Conservation (phyloP, 1,284 basidiomycete genomes). For the Wolfiporia cocos region DNA sequence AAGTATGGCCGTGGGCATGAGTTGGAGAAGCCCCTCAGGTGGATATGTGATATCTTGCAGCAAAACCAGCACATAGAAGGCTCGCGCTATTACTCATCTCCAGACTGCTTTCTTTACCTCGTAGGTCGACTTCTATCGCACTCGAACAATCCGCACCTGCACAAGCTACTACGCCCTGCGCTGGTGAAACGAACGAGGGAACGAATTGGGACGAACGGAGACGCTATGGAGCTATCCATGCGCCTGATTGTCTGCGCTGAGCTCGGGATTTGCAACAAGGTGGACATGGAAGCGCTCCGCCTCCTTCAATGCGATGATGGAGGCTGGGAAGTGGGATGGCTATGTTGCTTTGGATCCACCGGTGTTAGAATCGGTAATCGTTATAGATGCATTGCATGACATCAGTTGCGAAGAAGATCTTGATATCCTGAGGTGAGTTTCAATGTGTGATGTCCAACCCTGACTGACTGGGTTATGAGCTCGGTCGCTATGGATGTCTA, state of each 20-base stretch:
- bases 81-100: conserved; percentile 43
- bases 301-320: conserved; percentile 41
- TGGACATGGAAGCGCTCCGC: conserved; percentile 36
- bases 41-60: conserved; percentile 37
- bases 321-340: conserved; percentile 40
- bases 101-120: conserved; percentile 44
- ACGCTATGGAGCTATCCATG: conserved; percentile 39
- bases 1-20: conserved; percentile 37
- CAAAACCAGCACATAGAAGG: conserved; percentile 44
- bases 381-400: too few species aligned
- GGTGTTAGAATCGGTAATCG: background rate
- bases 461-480: too few species aligned
- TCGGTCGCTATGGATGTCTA: too few species aligned
- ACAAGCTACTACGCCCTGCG: too few species aligned
- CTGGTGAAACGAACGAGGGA: conserved; percentile 42
- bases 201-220: conserved; percentile 40
- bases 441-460: too few species aligned
- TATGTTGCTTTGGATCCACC: conserved; percentile 19
- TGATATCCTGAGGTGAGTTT: too few species aligned
- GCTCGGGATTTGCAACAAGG: conserved; percentile 33
- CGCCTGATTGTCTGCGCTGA: conserved; percentile 37
- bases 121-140: conserved; percentile 34
- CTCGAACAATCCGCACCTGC: conserved; percentile 28
- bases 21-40: conserved; percentile 35
- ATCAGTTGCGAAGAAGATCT: too few species aligned